phyloP scores from a whole-genome alignment of 208 protist genomes.

The Leishmania amazonensis region DNA sequence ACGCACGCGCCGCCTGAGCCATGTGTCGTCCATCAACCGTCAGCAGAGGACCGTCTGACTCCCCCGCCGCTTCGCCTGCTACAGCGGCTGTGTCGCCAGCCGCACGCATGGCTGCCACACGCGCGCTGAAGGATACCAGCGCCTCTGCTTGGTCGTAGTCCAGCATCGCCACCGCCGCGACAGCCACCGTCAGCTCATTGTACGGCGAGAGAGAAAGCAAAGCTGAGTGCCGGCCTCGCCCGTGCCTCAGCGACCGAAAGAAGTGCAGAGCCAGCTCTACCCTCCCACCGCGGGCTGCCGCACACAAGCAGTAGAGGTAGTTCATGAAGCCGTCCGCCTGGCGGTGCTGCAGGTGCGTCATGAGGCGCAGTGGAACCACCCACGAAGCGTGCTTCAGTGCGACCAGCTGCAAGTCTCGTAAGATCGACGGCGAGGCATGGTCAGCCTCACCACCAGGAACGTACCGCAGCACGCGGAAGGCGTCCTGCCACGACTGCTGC shows the following conservation, averaged over 20 bases:
- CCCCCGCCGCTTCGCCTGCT: slow-evolving; percentile 17
- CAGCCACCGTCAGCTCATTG: slow-evolving; percentile 71
- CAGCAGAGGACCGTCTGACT: slow-evolving; percentile 2
- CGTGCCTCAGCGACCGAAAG: slow-evolving; percentile 25
- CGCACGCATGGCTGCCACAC: slow-evolving; percentile 28
- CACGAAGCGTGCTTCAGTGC: slow-evolving; percentile 69
- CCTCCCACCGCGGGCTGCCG: slow-evolving; percentile 51
- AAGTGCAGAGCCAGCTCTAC: slow-evolving; percentile 20
- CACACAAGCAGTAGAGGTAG: slow-evolving; percentile 78
- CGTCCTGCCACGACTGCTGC: slow-evolving; percentile 68
- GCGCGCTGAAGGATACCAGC: slow-evolving; percentile 31
- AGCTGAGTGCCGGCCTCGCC: slow-evolving; percentile 19
- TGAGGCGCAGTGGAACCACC: slow-evolving; percentile 47
- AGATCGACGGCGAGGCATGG: slow-evolving; percentile 26
- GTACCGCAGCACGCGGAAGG: slow-evolving; percentile 67
- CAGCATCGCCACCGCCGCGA: slow-evolving; percentile 68
- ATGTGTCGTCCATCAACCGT: slow-evolving; percentile 16
- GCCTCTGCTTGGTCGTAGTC: slow-evolving; percentile 45
- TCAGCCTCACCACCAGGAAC: slow-evolving; percentile 9
- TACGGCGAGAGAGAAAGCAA: slow-evolving; percentile 31
- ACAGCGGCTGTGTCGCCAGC: slow-evolving; percentile 2
- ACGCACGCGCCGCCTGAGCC: slow-evolving; percentile 23
- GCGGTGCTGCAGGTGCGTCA: slow-evolving; percentile 28
- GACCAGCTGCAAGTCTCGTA: slow-evolving; percentile 76
- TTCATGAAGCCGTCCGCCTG: slow-evolving; percentile 69